Evolutionary conservation across 2,329 filamentous ascomycete genomes (phyloP), one percentile per base, ranked within the genome.

Genomic region (Aspergillus floridensis): DNA sequence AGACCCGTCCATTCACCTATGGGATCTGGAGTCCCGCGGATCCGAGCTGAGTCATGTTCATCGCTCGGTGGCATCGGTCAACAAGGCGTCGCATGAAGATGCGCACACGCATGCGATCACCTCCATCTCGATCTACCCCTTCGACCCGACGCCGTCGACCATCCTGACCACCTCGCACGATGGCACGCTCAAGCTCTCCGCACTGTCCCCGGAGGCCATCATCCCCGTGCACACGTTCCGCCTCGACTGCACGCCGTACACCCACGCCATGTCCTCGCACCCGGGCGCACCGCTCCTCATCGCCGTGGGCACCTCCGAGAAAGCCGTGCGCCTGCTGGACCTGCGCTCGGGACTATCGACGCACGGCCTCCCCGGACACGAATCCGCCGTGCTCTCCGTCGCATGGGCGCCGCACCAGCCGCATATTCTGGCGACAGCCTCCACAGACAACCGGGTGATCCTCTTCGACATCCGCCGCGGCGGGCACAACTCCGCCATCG

Each of bases 381-480:
- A 76, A 41, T 87, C 86, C 0, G 86, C 88, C 5, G 83, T 92
- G 1, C 77, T 92, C 5, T 84, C 88, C 0, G 81, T 90, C 0
- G 83, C 87, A 4, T 98, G 95, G 95, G 93, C 91, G 58, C 93
- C 93, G 0, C 84, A 85, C 5, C 82, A 88, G 51, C 90, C 93
- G 50, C 85, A 96, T 69, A 80, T 96, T 4, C 83, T 98, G 2
- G 91, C 89, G 10, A 93, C 90, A 53, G 92, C 91, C 0, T 90
- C 91, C n/a, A 85, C 88, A 0, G 93, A 98, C 71, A 93, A 93
- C 21, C 88, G 86, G 10, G 86, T 93, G 2, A 86, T 92, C 22
- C 80, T 97, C 38, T 98, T 93, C 88, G 93, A 98, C 72, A 85
- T 97, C 26, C 84, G 93, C 3, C 87, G 90, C 32, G 90, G 91